These are phyloP conservation scores for Cystoderma amianthinum DNA, from an alignment of 768 basidiomycete genomes.

Conservation along the genomic window DNA sequence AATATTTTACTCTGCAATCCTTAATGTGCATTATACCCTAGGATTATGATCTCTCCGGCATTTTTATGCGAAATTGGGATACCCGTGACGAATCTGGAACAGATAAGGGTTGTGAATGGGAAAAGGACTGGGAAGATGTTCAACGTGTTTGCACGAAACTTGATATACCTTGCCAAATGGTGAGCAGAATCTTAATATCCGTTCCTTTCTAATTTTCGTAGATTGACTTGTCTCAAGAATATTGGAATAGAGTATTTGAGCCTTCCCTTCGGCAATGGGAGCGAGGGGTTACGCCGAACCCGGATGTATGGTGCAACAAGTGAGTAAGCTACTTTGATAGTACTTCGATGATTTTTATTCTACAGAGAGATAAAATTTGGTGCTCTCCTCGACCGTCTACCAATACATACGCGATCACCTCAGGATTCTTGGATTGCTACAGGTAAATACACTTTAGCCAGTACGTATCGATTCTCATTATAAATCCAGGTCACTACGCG, in stretches of 20 bases:
- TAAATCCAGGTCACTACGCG: conserved; percentile 83
- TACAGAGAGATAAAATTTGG: conserved; percentile 88
- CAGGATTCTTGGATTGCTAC: conserved; percentile 73
- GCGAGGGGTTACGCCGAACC: conserved; percentile 79
- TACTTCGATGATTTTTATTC: not conserved
- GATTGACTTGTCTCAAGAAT: conserved; percentile 86
- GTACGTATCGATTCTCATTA: not conserved
- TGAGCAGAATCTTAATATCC: no score
- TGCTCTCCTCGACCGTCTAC: conserved; percentile 64
- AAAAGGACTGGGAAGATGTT: conserved; percentile 92
- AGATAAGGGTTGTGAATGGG: conserved; percentile 90
- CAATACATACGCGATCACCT: conserved; percentile 15
- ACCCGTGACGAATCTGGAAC: conserved; percentile 74
- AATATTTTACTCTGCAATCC: not conserved
- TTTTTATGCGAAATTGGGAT: conserved; percentile 98
- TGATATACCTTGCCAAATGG: conserved; percentile 71
- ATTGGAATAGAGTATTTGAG: conserved; percentile 89
- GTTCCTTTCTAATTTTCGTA: conserved; percentile 16
- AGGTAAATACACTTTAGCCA: conserved; percentile 30
- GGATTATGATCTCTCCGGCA: conserved; percentile 79
- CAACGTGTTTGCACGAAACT: conserved; percentile 68
- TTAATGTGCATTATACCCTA: conserved; percentile 24
- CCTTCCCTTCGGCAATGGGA: conserved; percentile 79
- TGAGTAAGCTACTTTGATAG: conserved; percentile 17
- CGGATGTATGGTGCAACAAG: conserved; percentile 91